Conservation (phyloP, 805 yeast species). For the Spathaspora girioi region DNA sequence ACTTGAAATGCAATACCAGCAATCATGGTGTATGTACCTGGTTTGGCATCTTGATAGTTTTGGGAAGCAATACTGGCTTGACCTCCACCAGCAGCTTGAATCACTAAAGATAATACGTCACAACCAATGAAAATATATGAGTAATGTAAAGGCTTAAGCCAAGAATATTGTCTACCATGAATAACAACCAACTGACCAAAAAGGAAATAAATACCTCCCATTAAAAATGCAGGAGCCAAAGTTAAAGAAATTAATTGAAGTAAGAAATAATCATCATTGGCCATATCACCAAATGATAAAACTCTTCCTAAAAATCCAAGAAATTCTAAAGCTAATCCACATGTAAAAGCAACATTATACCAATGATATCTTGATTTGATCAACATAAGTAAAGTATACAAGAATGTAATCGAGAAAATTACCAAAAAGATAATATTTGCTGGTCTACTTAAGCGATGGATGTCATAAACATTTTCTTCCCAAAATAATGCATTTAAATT, state of each 20-base stretch:
- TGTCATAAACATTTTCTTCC: conserved; percentile 31
- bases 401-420: conserved; percentile 19
- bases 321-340: conserved; percentile 30
- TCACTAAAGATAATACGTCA: conserved; percentile 29
- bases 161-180: conserved; percentile 32
- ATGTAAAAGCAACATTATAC: conserved; percentile 31
- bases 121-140: conserved; percentile 33
- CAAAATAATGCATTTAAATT: conserved; percentile 22
- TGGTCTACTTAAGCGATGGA: conserved; percentile 18
- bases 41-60: conserved; percentile 13
- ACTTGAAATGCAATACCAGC: conserved; percentile 36
- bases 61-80: conserved; percentile 22
- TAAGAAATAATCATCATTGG: conserved; percentile 18
- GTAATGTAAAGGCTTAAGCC: conserved; percentile 38
- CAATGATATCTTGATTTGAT: conserved; percentile 29
- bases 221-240: conserved; percentile 36
- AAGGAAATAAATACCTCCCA: conserved; percentile 37
- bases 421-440: conserved; percentile 27
- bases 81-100: conserved; percentile 41
- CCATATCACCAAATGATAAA: conserved; percentile 21
- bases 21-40: conserved; percentile 33
- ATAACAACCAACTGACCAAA: conserved; percentile 35
- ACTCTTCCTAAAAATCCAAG: conserved; percentile 35
- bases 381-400: conserved; percentile 20
- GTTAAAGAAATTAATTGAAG: conserved; percentile 30